Percentiles rank a stretch among this genome's conserved stretches.
Conservation (phyloP, 805 yeast genomes). For the Aciculoconidium aculeatum region DNA sequence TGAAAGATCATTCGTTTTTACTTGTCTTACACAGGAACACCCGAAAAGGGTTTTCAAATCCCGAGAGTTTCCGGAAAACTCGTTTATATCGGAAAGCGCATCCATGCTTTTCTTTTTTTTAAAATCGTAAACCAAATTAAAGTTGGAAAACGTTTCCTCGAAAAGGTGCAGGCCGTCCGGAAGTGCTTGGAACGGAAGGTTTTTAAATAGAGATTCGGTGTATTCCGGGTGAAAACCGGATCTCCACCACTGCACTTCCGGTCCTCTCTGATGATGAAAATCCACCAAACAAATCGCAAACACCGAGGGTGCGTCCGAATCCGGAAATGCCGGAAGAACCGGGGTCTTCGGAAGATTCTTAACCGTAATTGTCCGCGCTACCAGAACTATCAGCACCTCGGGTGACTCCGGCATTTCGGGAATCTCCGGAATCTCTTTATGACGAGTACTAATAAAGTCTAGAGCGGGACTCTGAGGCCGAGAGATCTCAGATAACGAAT, state of each 20-base stretch:
- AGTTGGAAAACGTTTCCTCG: slow-evolving; percentile 89
- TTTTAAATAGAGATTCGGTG: slow-evolving; percentile 59
- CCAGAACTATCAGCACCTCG: too few species aligned
- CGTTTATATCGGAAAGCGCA: slow-evolving; percentile 28
- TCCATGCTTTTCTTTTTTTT: slow-evolving; percentile 41
- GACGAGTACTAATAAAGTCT: too few species aligned
- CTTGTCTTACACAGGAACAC: slow-evolving; percentile 86
- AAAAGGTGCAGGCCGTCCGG: slow-evolving; percentile 95
- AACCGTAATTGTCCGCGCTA: too few species aligned
- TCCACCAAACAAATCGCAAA: slow-evolving; percentile 88
- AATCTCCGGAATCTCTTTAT: too few species aligned
- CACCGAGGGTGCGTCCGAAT: too few species aligned
- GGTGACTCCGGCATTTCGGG: too few species aligned
- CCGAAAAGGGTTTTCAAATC: slow-evolving; percentile 75
- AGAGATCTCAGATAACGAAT: too few species aligned
- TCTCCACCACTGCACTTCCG: slow-evolving; percentile 87
- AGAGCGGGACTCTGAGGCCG: too few species aligned
- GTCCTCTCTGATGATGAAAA: slow-evolving; percentile 88
- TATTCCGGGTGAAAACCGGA: slow-evolving; percentile 40
- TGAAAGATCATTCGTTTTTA: slow-evolving; percentile 54
- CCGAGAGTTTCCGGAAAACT: slow-evolving; percentile 34
- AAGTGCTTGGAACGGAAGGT: slow-evolving; percentile 86
- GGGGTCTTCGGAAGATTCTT: too few species aligned
- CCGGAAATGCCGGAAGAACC: too few species aligned
- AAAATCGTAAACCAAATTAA: slow-evolving; percentile 73